A percentile compares a stretch with the other conserved stretches of the same genome.
These are phyloP conservation scores for Ambrosiella beaveri DNA, from an alignment of 2,329 filamentous ascomycete species.

Conservation along the genomic window DNA sequence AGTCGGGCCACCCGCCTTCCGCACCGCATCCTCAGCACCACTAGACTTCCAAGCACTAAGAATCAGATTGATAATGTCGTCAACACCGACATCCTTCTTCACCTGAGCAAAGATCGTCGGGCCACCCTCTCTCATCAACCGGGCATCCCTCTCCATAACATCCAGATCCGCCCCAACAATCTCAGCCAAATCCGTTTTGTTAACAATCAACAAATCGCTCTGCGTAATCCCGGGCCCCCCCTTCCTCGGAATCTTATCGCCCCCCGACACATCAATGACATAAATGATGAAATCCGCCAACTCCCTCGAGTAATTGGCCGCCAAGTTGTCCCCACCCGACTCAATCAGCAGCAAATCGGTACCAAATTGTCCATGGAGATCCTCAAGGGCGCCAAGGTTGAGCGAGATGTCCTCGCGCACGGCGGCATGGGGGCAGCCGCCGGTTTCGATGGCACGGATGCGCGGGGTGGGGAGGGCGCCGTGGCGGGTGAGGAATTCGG, in stretches of 20 bases:
- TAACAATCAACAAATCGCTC: slow-evolving; percentile 81
- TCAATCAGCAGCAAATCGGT: slow-evolving; percentile 84
- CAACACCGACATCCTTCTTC: slow-evolving; percentile 74
- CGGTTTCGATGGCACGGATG: slow-evolving; percentile 93
- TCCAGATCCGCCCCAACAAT: slow-evolving; percentile 74
- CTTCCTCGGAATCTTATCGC: slow-evolving; percentile 92
- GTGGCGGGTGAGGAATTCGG: slow-evolving; percentile 86
- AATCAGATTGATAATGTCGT: slow-evolving; percentile 76
- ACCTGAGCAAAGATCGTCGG: slow-evolving; percentile 94
- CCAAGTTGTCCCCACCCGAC: slow-evolving; percentile 87
- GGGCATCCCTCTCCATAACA: slow-evolving; percentile 88
- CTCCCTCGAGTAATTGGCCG: slow-evolving; percentile 89
- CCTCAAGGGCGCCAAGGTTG: slow-evolving; percentile 83
- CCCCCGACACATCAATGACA: slow-evolving; percentile 90
- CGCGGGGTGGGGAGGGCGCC: slow-evolving; percentile 64
- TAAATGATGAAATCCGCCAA: slow-evolving; percentile 97
- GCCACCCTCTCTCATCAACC: slow-evolving; percentile 88
- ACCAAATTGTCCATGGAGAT: slow-evolving; percentile 64
- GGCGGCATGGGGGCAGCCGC: slow-evolving; percentile 89
- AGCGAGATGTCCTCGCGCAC: slow-evolving; percentile 92
- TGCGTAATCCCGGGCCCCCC: slow-evolving; percentile 95
- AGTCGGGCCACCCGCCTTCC: slow-evolving; percentile 36
- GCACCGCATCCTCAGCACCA: slow-evolving; percentile 50
- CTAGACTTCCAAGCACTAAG: slow-evolving; percentile 84
- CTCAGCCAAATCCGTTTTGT: slow-evolving; percentile 91